These are phyloP conservation scores for Termitomyces sp. DNA, from an alignment of 768 basidiomycete genomes.

Conservation along the genomic window DNA sequence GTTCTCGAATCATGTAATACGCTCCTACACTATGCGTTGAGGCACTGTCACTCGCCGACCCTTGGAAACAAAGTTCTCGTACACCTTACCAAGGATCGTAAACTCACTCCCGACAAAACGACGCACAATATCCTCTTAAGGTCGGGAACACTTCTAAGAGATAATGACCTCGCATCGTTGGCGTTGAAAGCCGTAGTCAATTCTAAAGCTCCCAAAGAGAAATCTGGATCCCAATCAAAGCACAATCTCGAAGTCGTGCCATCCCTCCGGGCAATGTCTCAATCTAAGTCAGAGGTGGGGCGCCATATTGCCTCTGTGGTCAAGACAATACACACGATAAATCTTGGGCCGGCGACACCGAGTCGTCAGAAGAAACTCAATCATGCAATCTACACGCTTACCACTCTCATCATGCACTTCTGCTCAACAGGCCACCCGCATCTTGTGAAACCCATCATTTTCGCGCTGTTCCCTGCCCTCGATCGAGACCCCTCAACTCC, in stretches of 20 bases:
- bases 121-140: slow-evolving; percentile 60
- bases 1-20: slow-evolving; percentile 42
- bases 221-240: background rate
- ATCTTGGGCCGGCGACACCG: slow-evolving; percentile 3
- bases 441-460: slow-evolving; percentile 42
- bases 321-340: slow-evolving; percentile 2
- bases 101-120: slow-evolving; percentile 37
- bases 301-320: background rate
- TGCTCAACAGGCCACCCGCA: slow-evolving; percentile 42
- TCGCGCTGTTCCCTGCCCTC: slow-evolving; percentile 52
- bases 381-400: slow-evolving; percentile 39
- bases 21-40: slow-evolving; percentile 63
- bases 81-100: slow-evolving; percentile 46
- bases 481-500: slow-evolving; percentile 15
- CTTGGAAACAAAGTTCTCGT: slow-evolving; percentile 45
- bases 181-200: slow-evolving; percentile 24
- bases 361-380: slow-evolving; percentile 20
- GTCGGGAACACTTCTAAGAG: slow-evolving; percentile 45
- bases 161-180: slow-evolving; percentile 34
- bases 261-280: background rate
- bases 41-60: slow-evolving; percentile 46
- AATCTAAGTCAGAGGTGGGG: background rate
- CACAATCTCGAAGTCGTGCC: background rate
- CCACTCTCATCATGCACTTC: slow-evolving; percentile 48
- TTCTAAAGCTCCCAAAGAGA: background rate